Base-by-base conservation (phyloP, 768 basidiomycete genomes). In the Cyathus striatus region DNA sequence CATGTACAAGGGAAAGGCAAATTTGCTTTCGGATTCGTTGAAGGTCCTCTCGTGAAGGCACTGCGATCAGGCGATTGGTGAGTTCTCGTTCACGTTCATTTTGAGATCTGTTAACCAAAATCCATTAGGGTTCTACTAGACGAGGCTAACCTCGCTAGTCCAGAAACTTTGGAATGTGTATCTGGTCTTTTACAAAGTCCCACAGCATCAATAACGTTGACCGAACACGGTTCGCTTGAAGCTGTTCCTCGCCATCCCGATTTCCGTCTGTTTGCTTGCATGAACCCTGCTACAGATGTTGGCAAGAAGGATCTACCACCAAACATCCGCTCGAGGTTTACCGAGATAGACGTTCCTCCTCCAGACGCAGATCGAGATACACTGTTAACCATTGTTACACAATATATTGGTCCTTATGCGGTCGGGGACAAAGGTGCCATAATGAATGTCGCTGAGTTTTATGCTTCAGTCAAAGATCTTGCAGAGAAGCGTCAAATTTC, bases 211-310 rank as follows among this genome's bases (percentile, higher is more conserved):
- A 85, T 99, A 51, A 90, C 92, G 0, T 69, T 99, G 44, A 92
- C 92, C 0, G 96, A 98, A 57, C 82, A 93, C 58, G 95, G 94
- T 1, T 86, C 90, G 7, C 64, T 97, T 42, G 90, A 93, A 52
- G 86, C 89, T 1, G 75, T 98, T 22, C 83, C 85, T 38, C 86
- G 96, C 0, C 96, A 99, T 60, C 82, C 91, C 14, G 86, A 95
- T 54, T 99, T 99, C 69, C 87, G 95, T 16, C 73, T 98, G 4
- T 98, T 98, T 55, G 93, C 93, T 3, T 99, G 96, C 60, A 99
- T 99, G 96, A 99, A 99, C 57, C 96, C 96, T 4, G 96, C 96
- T 0, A 99, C 94, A 3, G 96, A 99, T 53, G 88, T 97, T 12
- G 96, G 96, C 24, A 99, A 98, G 70, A 96, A 93, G 55, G 95